Percentiles rank a stretch among this genome's conserved stretches.
Conservation (phyloP, 2,329 filamentous ascomycete genomes). For the Cadophora sp. region DNA sequence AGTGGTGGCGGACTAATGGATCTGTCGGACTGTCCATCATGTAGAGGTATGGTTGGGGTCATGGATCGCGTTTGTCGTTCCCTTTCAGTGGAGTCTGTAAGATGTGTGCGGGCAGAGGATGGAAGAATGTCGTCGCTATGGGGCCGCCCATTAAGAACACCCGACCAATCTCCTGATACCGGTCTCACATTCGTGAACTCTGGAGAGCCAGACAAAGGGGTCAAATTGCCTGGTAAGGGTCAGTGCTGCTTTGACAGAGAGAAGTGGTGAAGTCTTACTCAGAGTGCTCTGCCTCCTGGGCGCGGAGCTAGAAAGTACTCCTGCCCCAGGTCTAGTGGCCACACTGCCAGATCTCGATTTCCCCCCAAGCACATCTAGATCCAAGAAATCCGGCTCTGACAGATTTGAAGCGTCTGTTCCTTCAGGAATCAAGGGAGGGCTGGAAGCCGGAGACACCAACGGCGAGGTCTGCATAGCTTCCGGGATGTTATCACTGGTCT, state of each 20-base stretch:
- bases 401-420: conserved; percentile 53
- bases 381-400: conserved; percentile 73
- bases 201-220: conserved; percentile 61
- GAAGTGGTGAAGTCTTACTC: conserved; percentile 34
- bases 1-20: conserved; percentile 81
- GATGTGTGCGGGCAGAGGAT: conserved; percentile 50
- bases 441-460: conserved; percentile 86
- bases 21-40: conserved; percentile 53
- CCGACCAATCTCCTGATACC: conserved; percentile 59
- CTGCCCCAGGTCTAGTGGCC: conserved; percentile 51
- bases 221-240: conserved; percentile 46
- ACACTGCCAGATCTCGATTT: conserved; percentile 51
- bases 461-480: conserved; percentile 93
- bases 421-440: conserved; percentile 70
- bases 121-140: conserved; percentile 63
- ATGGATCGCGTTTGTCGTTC: conserved; percentile 48
- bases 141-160: conserved; percentile 47
- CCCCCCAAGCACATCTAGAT: conserved; percentile 54
- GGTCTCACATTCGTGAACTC: conserved; percentile 55
- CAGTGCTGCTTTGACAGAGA: conserved; percentile 23
- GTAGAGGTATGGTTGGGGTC: conserved; percentile 47
- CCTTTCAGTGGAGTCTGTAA: conserved; percentile 41
- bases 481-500: conserved; percentile 92
- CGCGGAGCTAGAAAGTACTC: conserved; percentile 48
- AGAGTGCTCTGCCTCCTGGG: conserved; percentile 43